Conservation (phyloP, 495 filamentous ascomycete species). For the Neurospora hispaniola region DNA sequence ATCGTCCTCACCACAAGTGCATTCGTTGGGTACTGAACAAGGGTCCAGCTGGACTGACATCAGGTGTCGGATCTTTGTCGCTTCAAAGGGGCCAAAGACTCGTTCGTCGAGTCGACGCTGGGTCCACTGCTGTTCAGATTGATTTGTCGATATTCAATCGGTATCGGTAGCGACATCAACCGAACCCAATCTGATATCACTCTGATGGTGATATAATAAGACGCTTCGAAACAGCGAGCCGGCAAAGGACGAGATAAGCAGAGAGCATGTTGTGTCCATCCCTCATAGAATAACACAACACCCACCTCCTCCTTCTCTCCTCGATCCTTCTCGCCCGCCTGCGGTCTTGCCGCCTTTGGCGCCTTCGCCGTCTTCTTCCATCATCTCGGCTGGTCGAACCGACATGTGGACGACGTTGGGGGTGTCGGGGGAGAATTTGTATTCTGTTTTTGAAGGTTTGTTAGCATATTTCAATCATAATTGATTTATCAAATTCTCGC, state of each 20-base stretch:
- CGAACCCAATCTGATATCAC: not conserved
- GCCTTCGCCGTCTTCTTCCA: constrained; percentile 71
- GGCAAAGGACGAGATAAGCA: not conserved
- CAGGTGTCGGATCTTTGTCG: not conserved
- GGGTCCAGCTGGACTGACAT: too few relatives aligned
- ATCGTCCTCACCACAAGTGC: not conserved
- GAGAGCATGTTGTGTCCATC: not conserved
- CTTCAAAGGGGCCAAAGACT: not conserved
- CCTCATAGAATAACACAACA: constrained; percentile 68
- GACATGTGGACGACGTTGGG: constrained; percentile 92
- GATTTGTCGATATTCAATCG: not conserved
- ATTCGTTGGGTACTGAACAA: not conserved
- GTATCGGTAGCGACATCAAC: not conserved
- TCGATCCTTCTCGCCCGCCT: constrained; percentile 45
- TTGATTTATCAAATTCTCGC: too few relatives aligned
- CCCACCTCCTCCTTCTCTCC: constrained; percentile 53
- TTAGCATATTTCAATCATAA: not conserved
- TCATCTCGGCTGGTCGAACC: constrained; percentile 74
- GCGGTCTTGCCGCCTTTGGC: constrained; percentile 53
- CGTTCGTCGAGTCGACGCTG: not conserved
- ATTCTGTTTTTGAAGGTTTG: constrained; percentile 44
- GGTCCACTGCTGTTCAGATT: not conserved
- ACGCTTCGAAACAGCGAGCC: not conserved
- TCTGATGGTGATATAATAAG: not conserved
- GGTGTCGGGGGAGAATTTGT: constrained; percentile 56